These are phyloP conservation scores for Candida sanyaensis DNA, from an alignment of 1,139 yeast genomes.

Conservation along the genomic window DNA sequence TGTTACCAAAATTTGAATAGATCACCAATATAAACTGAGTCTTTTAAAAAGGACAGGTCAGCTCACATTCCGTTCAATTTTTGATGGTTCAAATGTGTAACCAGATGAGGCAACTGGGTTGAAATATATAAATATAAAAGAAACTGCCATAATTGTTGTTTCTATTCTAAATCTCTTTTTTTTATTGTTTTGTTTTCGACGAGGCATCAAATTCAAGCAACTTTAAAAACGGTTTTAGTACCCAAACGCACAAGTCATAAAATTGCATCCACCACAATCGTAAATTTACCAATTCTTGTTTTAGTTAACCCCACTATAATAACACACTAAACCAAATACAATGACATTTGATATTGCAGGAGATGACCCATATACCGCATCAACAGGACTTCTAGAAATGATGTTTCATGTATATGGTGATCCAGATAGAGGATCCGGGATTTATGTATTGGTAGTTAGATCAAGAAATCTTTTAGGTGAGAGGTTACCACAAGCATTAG, in stretches of 20 bases:
- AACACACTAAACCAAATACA: neutral
- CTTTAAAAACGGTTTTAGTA: too few species aligned
- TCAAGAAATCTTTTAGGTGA: slow-evolving; percentile 25
- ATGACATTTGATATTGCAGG: neutral
- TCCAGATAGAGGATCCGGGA: slow-evolving; percentile 11
- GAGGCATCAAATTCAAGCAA: neutral
- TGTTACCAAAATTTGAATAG: too few species aligned
- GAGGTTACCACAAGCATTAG: slow-evolving; percentile 20
- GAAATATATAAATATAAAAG: neutral
- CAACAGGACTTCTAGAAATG: slow-evolving; percentile 5
- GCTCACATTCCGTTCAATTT: neutral
- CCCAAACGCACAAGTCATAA: neutral
- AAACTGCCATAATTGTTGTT: neutral
- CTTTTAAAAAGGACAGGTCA: too few species aligned
- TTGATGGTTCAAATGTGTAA: neutral
- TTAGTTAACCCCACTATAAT: neutral
- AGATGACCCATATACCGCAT: slow-evolving; percentile 4
- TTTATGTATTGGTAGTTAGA: slow-evolving; percentile 15
- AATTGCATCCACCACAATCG: neutral
- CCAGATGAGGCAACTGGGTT: neutral
- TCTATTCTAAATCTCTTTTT: neutral
- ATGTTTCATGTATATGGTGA: slow-evolving; percentile 3
- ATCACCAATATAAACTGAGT: too few species aligned
- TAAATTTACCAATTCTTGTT: neutral
- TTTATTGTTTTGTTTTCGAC: neutral